Base-by-base conservation (phyloP, 306 rosid species). In the Biancaea sappan region DNA sequence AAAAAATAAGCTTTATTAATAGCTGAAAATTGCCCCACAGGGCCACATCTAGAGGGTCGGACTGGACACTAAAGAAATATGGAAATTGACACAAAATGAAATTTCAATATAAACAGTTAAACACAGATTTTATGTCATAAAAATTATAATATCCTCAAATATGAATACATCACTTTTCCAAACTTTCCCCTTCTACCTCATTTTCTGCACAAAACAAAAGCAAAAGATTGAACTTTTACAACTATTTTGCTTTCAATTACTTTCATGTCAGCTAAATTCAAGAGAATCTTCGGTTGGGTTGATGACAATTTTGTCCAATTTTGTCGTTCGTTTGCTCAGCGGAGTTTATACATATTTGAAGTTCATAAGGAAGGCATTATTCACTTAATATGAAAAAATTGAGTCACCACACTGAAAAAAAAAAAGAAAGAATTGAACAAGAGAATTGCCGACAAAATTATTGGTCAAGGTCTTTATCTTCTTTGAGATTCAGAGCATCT, bases 361-460 rank as follows among this genome's bases (percentile, higher is more conserved):
- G 15, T 34, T 61, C n/a, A 3, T n/a, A 60, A 32, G 38, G 37
- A 24, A 64, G 22, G 32, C 34, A 38, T 13, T 22, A 6, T 43
- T 48, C 6, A 6, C 26, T 66, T 8, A 26, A 4, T 8, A 43
- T 29, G 10, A 29, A 4, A 4, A 46, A 44, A 69, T 24, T 12
- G 34, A 50, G 61, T 21, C 21, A 54, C 60, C 34, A 26, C 67
- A n/a, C 32, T 3, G 43, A 60, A 32, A n/a, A 59, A 58, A 16
- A 71, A 81, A 57, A 40, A 48, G 61, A 77, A 57, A n/a, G n/a
- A 29, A 57, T 38, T 19, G 72, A 58, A 72, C 53, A 76, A 66
- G 53, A 38, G 43, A 59, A 47, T 15, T 67, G 61, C 43, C 38
- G 41, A 47, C 72, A 65, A 50, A 65, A 51, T 62, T 31, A 77